phyloP scores from a whole-genome alignment of 768 basidiomycete species.

The Megacollybia marginata region DNA sequence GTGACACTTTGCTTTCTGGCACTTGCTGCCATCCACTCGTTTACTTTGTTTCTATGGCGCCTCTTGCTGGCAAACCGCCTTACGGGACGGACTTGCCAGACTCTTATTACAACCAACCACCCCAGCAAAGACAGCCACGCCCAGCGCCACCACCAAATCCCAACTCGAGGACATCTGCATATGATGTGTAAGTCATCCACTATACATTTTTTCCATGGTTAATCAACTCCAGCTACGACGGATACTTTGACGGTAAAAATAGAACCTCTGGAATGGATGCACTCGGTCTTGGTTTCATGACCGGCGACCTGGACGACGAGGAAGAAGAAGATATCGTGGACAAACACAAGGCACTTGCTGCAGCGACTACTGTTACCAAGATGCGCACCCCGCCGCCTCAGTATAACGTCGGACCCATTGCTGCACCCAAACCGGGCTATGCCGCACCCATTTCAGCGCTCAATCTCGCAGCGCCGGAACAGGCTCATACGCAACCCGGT shows the following conservation, averaged over 20 bases:
- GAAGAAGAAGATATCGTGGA: slow-evolving; percentile 25
- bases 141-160: slow-evolving; percentile 40
- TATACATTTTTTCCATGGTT: slow-evolving; percentile 6
- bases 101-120: slow-evolving; percentile 43
- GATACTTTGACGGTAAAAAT: slow-evolving; percentile 38
- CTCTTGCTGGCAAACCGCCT: slow-evolving; percentile 56
- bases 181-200: slow-evolving; percentile 52
- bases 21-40: slow-evolving; percentile 22
- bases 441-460: slow-evolving; percentile 63
- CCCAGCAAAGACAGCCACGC: slow-evolving; percentile 34
- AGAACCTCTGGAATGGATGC: slow-evolving; percentile 50
- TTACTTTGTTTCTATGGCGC: slow-evolving; percentile 25
- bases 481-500: slow-evolving; percentile 11
- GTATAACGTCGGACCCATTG: slow-evolving; percentile 63
- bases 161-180: slow-evolving; percentile 52
- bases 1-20: slow-evolving; percentile 12
- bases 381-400: slow-evolving; percentile 20
- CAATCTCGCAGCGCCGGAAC: slow-evolving; percentile 44
- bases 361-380: slow-evolving; percentile 20
- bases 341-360: slow-evolving; percentile 31
- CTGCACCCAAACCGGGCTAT: slow-evolving; percentile 69
- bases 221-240: slow-evolving; percentile 46
- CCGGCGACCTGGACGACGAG: slow-evolving; percentile 34
- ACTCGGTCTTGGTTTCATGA: slow-evolving; percentile 42
- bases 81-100: slow-evolving; percentile 67